Base-by-base conservation (phyloP, 2,329 filamentous ascomycete species). In the Orbilia javanica region DNA sequence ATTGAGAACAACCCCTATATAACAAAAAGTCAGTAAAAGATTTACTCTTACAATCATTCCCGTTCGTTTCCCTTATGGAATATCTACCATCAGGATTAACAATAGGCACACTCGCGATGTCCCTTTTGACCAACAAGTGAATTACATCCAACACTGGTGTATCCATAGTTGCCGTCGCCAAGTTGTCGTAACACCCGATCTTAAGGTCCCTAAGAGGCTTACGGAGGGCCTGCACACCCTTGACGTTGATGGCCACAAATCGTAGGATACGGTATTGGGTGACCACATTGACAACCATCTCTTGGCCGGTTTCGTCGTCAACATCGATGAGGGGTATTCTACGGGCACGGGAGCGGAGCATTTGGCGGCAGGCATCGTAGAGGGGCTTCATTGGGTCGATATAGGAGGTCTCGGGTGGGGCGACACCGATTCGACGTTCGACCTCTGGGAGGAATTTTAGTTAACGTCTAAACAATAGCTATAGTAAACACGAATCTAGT, bases 251-350 rank as follows among this genome's bases (percentile, higher is more conserved):
- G 10, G 96, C 94, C 79, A 99, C 96, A 84, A 99, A 99, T 84
- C 99, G 99, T 80, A 99, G 89, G 81, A 99, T 98, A 74, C 96
- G 92, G 85, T 99, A 99, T 84, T 99, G 96, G 0, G 96, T 99
- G 75, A 99, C 92, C 79, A 99, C 96, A 82, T 94, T 97, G 79
- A 99, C 93, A 18, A 99, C 94, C 85, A 95, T 96, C 83, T 96
- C 91, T 79, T 94, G 89, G 71, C 92, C 90, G 1, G 96, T 99
- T 85, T 99, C 96, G 83, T 96, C 94, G 83, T 99, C 96, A 80
- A 93, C 89, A 81, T 97, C 96, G 75, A 99, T 92, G 5, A 99
- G 88, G 0, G 96, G 96, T 80, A 99, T 99, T 81, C 96, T 90
- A 76, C 96, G 91, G 39, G 96, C 95, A 80, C 95, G 91, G 4